phyloP scores from a whole-genome alignment of 768 basidiomycete species.

The Kwoniella dejecticola region DNA sequence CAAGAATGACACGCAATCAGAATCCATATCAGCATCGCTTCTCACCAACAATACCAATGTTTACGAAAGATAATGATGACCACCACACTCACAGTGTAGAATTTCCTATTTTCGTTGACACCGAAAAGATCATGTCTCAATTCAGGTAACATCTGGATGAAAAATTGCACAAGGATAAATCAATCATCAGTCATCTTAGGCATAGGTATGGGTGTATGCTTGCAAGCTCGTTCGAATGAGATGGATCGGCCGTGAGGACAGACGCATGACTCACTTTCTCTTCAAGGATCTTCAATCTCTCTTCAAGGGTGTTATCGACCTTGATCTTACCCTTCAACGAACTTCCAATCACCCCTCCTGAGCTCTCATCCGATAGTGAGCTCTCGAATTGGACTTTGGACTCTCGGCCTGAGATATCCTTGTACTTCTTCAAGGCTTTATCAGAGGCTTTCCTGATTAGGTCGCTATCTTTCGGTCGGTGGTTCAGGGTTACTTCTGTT shows the following conservation, averaged over 20 bases:
- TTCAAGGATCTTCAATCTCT: conserved; percentile 82
- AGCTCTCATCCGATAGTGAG: conserved; percentile 67
- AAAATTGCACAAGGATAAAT: background rate
- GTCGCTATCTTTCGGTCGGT: conserved; percentile 69
- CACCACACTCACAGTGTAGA: conserved; percentile 62
- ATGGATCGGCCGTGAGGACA: no score
- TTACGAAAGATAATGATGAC: no score
- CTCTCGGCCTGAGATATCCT: conserved; percentile 73
- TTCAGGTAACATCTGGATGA: conserved; percentile 85
- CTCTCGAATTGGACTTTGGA: conserved; percentile 66
- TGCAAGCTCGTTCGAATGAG: background rate
- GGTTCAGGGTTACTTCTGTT: conserved; percentile 66
- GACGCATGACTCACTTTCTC: conserved; percentile 80
- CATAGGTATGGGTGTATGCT: background rate
- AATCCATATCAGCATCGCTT: no score
- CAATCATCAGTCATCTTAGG: background rate
- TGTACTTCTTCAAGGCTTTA: conserved; percentile 68
- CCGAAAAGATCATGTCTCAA: conserved; percentile 88
- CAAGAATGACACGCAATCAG: no score
- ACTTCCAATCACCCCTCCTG: conserved; percentile 80
- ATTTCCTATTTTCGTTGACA: conserved; percentile 85
- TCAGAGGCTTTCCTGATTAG: conserved; percentile 67
- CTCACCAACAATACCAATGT: no score
- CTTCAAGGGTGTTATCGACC: conserved; percentile 92
- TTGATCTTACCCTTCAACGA: conserved; percentile 76